Conservation (phyloP, 108 stramenopile genomes). For the Cyclotella sp. region DNA sequence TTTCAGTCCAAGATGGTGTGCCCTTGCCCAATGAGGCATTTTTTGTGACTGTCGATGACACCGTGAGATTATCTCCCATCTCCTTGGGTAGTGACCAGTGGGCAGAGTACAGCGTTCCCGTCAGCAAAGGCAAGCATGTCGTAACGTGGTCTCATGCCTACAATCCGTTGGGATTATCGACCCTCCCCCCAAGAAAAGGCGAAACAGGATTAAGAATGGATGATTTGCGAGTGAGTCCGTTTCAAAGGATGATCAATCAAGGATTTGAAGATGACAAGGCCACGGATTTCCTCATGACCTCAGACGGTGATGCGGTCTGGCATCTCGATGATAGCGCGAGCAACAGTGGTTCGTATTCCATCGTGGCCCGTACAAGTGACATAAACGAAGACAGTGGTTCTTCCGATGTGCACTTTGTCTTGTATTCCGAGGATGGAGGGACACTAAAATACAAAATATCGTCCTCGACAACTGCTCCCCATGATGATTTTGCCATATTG, state of each 20-base stretch:
- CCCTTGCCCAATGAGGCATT: slow-evolving; percentile 40
- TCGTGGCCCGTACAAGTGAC: slow-evolving; percentile 26
- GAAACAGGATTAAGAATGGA: slow-evolving; percentile 32
- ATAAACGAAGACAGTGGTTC: not conserved
- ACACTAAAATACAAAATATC: slow-evolving; percentile 32
- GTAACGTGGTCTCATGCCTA: slow-evolving; percentile 37
- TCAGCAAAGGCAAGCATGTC: slow-evolving; percentile 21
- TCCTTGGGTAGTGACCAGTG: slow-evolving; percentile 6
- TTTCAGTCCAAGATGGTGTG: slow-evolving; percentile 22
- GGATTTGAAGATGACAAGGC: slow-evolving; percentile 23
- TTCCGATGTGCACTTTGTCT: slow-evolving; percentile 33
- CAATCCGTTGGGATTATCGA: slow-evolving; percentile 40
- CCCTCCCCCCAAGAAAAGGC: slow-evolving; percentile 14
- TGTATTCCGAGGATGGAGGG: slow-evolving; percentile 33
- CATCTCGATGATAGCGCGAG: slow-evolving; percentile 1
- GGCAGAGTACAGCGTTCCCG: slow-evolving; percentile 37
- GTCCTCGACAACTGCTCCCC: slow-evolving; percentile 42
- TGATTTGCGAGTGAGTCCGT: slow-evolving; percentile 36
- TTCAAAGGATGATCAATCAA: slow-evolving; percentile 2
- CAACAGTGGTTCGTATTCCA: slow-evolving; percentile 14
- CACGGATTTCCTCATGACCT: slow-evolving; percentile 2
- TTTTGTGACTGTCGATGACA: slow-evolving; percentile 36
- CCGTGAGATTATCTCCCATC: slow-evolving; percentile 6
- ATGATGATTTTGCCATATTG: slow-evolving; percentile 48
- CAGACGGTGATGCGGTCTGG: slow-evolving; percentile 17